phyloP scores from a whole-genome alignment of 2,329 filamentous ascomycete species.

The Pyrenophora teres region DNA sequence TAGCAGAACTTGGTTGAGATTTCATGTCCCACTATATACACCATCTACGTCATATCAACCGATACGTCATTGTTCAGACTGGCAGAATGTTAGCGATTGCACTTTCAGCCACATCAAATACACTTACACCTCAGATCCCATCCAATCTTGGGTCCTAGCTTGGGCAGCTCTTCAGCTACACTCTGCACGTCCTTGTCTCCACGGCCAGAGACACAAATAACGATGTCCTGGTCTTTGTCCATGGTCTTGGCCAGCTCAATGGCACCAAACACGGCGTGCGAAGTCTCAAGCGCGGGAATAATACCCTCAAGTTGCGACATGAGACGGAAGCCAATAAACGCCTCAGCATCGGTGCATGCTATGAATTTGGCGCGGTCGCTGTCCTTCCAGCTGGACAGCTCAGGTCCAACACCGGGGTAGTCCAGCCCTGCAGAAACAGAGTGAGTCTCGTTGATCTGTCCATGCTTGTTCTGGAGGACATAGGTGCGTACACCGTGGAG shows the following conservation, averaged over 20 bases:
- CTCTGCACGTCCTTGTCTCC: conserved; percentile 99
- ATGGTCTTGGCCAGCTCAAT: conserved; percentile 91
- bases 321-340: conserved; percentile 83
- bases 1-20: not conserved
- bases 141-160: conserved; percentile 83
- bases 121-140: conserved; percentile 64
- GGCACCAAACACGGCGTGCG: conserved; percentile 89
- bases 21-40: conserved; percentile 3
- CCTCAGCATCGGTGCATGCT: conserved; percentile 88
- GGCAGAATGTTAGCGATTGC: conserved; percentile 23
- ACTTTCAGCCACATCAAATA: not conserved
- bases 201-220: conserved; percentile 89
- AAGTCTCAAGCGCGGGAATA: conserved; percentile 91
- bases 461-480: conserved; percentile 87
- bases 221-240: conserved; percentile 84
- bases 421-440: conserved; percentile 95
- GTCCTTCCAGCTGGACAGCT: conserved; percentile 93
- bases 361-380: conserved; percentile 83
- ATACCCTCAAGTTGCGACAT: conserved; percentile 91
- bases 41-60: not conserved
- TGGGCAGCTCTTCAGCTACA: conserved; percentile 91
- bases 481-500: conserved; percentile 96
- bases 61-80: conserved; percentile 27
- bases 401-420: conserved; percentile 95
- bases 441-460: conserved; percentile 93